Evolutionary conservation across 176 grass and related monocot species (phyloP).

Genomic region (Alopecurus myosuroides): DNA sequence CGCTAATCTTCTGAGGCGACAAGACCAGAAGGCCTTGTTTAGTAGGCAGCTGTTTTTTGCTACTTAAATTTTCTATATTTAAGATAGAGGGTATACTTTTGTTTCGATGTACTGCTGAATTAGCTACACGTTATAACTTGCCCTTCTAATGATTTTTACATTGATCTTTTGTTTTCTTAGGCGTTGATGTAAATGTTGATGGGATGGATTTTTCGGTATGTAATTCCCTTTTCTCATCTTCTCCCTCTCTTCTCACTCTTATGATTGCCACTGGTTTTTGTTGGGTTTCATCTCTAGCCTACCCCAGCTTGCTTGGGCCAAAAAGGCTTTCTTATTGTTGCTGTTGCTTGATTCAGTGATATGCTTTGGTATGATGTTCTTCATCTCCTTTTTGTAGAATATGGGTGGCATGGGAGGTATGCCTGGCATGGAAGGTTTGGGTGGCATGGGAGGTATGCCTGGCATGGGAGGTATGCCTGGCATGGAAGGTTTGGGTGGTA

Average conservation of each 20-base stretch:
- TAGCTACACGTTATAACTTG: background rate
- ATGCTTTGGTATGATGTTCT: constrained; percentile 19
- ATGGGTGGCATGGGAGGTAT: constrained; percentile 46
- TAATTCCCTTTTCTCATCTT: background rate
- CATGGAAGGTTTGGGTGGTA: constrained; percentile 7
- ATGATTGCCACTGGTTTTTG: too few species aligned
- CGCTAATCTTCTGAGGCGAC: background rate
- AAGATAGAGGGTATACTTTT: background rate
- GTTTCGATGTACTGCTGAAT: background rate
- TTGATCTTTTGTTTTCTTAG: constrained; percentile 15
- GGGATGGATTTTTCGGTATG: constrained; percentile 95
- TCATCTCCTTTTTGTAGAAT: constrained; percentile 50
- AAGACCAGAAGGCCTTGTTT: background rate
- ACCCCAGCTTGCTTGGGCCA: too few species aligned
- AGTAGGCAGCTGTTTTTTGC: background rate
- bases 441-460: background rate
- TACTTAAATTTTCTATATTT: background rate
- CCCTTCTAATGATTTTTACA: background rate
- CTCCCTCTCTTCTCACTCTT: background rate
- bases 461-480: constrained; percentile 39
- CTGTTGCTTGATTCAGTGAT: background rate
- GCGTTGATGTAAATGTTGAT: constrained; percentile 69
- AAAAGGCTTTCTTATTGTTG: too few species aligned
- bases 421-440: constrained; percentile 28
- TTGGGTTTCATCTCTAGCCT: too few species aligned